phyloP scores from a whole-genome alignment of 805 yeast species.

The Huiozyma sinensis region DNA sequence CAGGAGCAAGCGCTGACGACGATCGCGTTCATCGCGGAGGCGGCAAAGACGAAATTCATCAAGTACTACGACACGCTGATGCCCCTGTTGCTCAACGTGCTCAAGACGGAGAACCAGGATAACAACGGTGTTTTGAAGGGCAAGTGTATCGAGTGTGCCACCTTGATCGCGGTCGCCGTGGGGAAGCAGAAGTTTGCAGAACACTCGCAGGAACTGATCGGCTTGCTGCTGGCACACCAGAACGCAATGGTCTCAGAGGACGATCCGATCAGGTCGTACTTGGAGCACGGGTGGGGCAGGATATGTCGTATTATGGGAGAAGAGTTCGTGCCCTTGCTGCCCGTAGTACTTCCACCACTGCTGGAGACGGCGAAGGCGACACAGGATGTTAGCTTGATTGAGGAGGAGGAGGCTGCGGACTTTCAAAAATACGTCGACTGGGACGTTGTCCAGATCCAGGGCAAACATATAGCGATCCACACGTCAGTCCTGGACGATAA shows the following conservation, averaged over 20 bases:
- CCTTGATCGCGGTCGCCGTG: constrained; percentile 88
- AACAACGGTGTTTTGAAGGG: constrained; percentile 77
- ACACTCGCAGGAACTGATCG: constrained; percentile 63
- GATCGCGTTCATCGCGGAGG: constrained; percentile 93
- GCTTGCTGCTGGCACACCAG: constrained; percentile 65
- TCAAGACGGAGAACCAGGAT: constrained; percentile 66
- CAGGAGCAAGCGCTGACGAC: constrained; percentile 97
- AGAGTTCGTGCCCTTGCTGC: constrained; percentile 76
- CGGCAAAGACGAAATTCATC: constrained; percentile 77
- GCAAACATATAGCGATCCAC: constrained; percentile 89
- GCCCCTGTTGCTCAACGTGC: constrained; percentile 74
- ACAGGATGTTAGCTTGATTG: constrained; percentile 81
- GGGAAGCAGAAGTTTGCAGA: constrained; percentile 81
- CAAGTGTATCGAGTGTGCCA: constrained; percentile 91
- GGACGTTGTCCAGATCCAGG: constrained; percentile 86
- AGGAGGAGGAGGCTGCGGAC: constrained; percentile 80
- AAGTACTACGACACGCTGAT: constrained; percentile 91
- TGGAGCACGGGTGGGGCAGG: constrained; percentile 95
- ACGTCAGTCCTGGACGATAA: constrained; percentile 92
- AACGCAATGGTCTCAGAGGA: constrained; percentile 42
- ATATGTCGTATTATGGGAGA: constrained; percentile 76
- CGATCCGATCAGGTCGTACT: constrained; percentile 77
- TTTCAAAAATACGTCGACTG: constrained; percentile 80
- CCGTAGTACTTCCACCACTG: constrained; percentile 82
- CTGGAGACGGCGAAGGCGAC: constrained; percentile 76